phyloP scores from a whole-genome alignment of 164 flowering plant species.

The Nymphaea colorata region DNA sequence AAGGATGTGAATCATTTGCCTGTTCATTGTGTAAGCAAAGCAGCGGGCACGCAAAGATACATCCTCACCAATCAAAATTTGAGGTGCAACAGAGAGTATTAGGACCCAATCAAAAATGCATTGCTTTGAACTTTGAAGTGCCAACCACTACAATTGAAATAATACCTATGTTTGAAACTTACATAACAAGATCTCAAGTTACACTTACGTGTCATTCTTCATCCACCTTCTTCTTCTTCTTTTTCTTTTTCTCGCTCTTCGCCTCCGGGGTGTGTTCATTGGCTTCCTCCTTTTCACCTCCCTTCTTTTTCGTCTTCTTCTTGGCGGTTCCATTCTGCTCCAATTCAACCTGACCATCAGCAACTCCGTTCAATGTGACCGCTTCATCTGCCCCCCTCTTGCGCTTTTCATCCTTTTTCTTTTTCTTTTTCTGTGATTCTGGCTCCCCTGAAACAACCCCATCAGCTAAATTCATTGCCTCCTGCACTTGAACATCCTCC shows the following conservation, averaged over 20 bases:
- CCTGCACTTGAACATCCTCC: constrained; percentile 23
- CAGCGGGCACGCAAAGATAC: no score
- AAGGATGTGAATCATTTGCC: no score
- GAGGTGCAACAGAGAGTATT: no score
- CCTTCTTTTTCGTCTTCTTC: constrained; percentile 69
- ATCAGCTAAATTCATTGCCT: constrained; percentile 18
- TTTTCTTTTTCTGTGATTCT: constrained; percentile 38
- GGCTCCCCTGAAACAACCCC: constrained; percentile 28
- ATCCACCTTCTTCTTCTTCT: constrained; percentile 30
- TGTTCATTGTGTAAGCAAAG: no score
- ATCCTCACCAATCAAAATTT: no score
- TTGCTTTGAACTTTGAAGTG: no score
- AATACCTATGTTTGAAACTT: no score
- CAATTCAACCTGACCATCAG: constrained; percentile 16
- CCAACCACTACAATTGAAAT: no score
- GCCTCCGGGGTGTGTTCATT: constrained; percentile 20
- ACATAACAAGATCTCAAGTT: not conserved
- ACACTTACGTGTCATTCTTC: constrained; percentile 7
- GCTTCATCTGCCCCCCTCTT: constrained; percentile 24
- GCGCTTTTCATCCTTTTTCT: constrained; percentile 54
- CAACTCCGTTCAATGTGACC: constrained; percentile 17
- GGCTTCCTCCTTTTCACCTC: constrained; percentile 24
- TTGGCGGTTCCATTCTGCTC: constrained; percentile 37
- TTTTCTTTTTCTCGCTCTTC: constrained; percentile 46
- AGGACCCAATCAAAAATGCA: no score